Percentiles rank a stretch among this genome's conserved stretches.
Evolutionary conservation across 345 rosid species (phyloP).

Genomic region (Populus deltoides): DNA sequence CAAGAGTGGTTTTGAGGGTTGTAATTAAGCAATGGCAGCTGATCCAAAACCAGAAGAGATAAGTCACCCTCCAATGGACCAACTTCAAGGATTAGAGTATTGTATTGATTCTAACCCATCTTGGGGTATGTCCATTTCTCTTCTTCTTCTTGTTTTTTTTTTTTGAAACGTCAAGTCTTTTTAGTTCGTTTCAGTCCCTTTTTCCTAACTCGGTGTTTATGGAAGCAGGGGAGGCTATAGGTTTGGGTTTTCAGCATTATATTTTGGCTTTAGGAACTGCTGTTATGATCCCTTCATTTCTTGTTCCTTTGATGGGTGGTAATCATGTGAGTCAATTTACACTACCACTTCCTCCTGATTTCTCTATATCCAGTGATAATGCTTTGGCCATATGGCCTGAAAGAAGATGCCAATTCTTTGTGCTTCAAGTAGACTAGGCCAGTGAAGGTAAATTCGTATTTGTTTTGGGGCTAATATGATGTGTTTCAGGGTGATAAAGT

Average conservation of each 20-base stretch:
- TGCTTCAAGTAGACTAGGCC: not conserved
- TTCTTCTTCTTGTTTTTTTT: not conserved
- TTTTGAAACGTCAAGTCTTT: not conserved
- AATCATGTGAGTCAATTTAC: constrained; percentile 55
- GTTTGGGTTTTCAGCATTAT: constrained; percentile 94
- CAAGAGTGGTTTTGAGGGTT: not conserved
- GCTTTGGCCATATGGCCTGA: not conserved
- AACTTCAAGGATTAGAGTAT: constrained; percentile 96
- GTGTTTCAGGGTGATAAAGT: constrained; percentile 83
- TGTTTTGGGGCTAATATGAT: not conserved
- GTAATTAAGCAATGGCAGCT: constrained; percentile 53
- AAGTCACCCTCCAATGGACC: constrained; percentile 87
- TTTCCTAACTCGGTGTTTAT: constrained; percentile 13
- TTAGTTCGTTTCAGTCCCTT: not conserved
- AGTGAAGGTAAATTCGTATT: not conserved
- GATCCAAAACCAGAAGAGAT: constrained; percentile 82
- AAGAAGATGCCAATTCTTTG: not conserved
- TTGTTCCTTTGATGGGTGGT: constrained; percentile 98
- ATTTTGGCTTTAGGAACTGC: constrained; percentile 94
- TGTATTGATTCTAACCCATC: constrained; percentile 99
- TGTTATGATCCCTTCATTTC: constrained; percentile 97
- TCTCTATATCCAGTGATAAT: not conserved
- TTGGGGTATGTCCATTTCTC: constrained; percentile 57
- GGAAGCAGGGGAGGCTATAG: constrained; percentile 81
- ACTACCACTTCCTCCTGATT: not conserved